A percentile compares a stretch with the other conserved stretches of the same genome.
Conservation (phyloP, 805 yeast genomes). For the Saccharomycopsis sp. region DNA sequence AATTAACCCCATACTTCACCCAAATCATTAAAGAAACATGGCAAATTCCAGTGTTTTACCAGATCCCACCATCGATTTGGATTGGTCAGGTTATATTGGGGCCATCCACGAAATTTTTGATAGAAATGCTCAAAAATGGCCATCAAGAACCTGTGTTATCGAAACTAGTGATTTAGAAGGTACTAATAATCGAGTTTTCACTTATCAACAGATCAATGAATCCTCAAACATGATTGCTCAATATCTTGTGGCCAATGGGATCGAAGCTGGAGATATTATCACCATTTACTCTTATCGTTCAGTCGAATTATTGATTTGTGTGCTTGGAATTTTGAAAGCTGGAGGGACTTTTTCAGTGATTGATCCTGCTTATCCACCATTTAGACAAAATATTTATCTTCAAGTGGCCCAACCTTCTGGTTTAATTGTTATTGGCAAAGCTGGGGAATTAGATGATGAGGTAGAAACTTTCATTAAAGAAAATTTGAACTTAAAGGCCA, state of each 20-base stretch:
- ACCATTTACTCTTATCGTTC: constrained; percentile 98
- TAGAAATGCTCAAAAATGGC: constrained; percentile 72
- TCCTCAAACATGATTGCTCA: constrained; percentile 93
- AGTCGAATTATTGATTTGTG: constrained; percentile 93
- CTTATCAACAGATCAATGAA: constrained; percentile 79
- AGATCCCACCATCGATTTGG: constrained; percentile 77
- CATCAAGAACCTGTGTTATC: constrained; percentile 83
- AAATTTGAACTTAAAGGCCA: constrained; percentile 62
- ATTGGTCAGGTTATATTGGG: constrained; percentile 88
- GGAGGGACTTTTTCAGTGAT: constrained; percentile 98
- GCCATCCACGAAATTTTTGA: constrained; percentile 95
- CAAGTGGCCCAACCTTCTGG: constrained; percentile 92
- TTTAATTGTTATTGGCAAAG: constrained; percentile 79
- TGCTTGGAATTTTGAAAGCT: constrained; percentile 95
- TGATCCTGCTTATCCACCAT: constrained; percentile 98
- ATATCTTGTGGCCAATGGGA: constrained; percentile 70
- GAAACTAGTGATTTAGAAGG: constrained; percentile 73
- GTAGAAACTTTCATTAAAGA: constrained; percentile 70
- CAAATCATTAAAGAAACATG: too few relatives aligned
- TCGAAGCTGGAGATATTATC: constrained; percentile 85
- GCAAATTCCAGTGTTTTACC: too few relatives aligned
- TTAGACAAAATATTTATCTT: constrained; percentile 87
- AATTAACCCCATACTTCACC: too few relatives aligned
- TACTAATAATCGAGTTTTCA: constrained; percentile 53
- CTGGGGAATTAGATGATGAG: constrained; percentile 67